Conservation (phyloP, 441 rosid species). For the Populus tomentosa region DNA sequence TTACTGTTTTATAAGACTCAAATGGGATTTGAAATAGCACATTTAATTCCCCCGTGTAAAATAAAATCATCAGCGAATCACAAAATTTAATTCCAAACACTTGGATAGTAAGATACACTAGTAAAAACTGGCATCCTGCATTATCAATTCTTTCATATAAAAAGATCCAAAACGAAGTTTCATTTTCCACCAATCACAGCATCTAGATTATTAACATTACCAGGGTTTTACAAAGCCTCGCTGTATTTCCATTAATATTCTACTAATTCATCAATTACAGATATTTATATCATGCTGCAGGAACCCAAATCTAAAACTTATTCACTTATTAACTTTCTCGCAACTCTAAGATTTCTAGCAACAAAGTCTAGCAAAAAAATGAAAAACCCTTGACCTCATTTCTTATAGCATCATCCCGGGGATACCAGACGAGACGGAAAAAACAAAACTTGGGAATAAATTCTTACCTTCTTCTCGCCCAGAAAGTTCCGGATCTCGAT, state of each 20-base stretch:
- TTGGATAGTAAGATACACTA: too few species aligned
- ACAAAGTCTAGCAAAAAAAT: too few species aligned
- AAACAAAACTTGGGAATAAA: too few species aligned
- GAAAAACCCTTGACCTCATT: too few species aligned
- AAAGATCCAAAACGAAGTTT: neutral
- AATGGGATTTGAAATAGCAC: neutral
- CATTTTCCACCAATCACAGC: neutral
- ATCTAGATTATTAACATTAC: neutral
- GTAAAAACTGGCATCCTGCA: too few species aligned
- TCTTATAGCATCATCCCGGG: too few species aligned
- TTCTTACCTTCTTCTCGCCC: constrained; percentile 42
- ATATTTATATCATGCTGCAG: too few species aligned
- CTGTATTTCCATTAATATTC: neutral
- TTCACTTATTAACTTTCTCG: too few species aligned
- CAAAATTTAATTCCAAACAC: neutral
- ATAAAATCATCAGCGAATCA: neutral
- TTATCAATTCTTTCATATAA: neutral
- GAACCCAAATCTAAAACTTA: too few species aligned
- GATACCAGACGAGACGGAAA: too few species aligned
- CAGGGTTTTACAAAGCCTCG: neutral
- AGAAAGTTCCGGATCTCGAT: constrained; percentile 86
- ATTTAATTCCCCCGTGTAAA: neutral
- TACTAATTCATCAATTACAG: too few species aligned
- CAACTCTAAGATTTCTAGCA: too few species aligned
- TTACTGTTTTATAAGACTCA: neutral